phyloP scores from a whole-genome alignment of 345 rosid genomes.

The Gossypium thurberi region DNA sequence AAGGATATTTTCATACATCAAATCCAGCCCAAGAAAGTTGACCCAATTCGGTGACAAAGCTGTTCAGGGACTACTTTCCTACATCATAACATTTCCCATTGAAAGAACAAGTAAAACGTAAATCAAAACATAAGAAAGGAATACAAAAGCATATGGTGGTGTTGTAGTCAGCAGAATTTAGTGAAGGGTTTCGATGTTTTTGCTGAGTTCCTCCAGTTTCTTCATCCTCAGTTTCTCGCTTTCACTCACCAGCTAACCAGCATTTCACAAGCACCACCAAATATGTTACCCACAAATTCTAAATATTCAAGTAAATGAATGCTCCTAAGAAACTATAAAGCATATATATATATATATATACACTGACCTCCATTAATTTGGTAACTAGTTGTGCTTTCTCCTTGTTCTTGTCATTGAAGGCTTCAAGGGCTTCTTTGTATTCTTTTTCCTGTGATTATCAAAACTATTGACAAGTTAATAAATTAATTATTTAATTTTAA shows the following conservation, averaged over 20 bases:
- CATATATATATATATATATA: background rate
- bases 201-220: conserved; percentile 91
- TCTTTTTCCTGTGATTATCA: conserved; percentile 59
- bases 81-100: conserved; percentile 12
- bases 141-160: conserved; percentile 13
- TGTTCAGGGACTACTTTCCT: conserved; percentile 6
- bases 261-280: background rate
- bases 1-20: background rate
- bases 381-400: conserved; percentile 68
- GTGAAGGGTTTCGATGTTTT: conserved; percentile 40
- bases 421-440: conserved; percentile 78
- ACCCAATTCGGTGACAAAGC: background rate
- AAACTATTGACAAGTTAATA: background rate
- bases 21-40: background rate
- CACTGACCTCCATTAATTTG: conserved; percentile 74
- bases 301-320: background rate
- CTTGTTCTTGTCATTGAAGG: conserved; percentile 78
- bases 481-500: too few species aligned
- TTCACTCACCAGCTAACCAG: conserved; percentile 63
- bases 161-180: conserved; percentile 10
- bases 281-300: conserved; percentile 1
- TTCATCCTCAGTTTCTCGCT: conserved; percentile 76
- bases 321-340: background rate
- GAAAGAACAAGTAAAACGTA: background rate
- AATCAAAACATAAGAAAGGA: background rate